These are phyloP conservation scores for Cotoneaster glaucophyllus DNA, from an alignment of 306 rosid species.

Conservation along the genomic window DNA sequence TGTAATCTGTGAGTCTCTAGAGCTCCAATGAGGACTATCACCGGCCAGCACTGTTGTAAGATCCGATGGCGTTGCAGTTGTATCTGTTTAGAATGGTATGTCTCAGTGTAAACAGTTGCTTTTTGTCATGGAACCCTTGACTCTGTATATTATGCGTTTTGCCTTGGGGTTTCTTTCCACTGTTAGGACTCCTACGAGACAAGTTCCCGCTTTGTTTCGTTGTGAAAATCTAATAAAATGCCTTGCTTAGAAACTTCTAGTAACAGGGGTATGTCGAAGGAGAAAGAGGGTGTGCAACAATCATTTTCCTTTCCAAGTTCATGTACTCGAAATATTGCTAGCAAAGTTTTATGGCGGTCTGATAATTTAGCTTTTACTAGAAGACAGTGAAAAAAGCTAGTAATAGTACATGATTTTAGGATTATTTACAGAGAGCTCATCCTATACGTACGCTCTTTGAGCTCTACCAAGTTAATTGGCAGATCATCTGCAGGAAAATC, in stretches of 20 bases:
- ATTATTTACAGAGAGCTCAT: conserved; percentile 16
- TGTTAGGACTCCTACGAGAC: neutral
- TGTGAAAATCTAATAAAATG: neutral
- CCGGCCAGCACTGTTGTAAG: neutral
- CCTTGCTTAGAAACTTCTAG: neutral
- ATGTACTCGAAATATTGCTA: neutral
- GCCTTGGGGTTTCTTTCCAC: neutral
- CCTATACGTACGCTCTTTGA: conserved; percentile 45
- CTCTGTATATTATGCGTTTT: neutral
- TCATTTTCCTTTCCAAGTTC: neutral
- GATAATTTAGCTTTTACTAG: neutral
- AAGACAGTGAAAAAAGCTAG: neutral
- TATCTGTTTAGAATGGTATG: neutral
- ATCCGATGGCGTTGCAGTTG: neutral
- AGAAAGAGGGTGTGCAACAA: neutral
- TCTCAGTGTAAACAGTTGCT: neutral
- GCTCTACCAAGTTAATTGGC: conserved; percentile 48
- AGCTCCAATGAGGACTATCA: conserved; percentile 2
- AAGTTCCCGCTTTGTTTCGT: neutral
- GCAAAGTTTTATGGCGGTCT: neutral
- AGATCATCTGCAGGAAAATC: conserved; percentile 52
- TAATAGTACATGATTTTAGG: neutral
- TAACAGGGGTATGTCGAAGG: neutral
- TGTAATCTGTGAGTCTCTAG: neutral
- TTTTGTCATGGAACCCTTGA: neutral